Conservation (phyloP, 129 eudicot species). For the Lactuca saligna region DNA sequence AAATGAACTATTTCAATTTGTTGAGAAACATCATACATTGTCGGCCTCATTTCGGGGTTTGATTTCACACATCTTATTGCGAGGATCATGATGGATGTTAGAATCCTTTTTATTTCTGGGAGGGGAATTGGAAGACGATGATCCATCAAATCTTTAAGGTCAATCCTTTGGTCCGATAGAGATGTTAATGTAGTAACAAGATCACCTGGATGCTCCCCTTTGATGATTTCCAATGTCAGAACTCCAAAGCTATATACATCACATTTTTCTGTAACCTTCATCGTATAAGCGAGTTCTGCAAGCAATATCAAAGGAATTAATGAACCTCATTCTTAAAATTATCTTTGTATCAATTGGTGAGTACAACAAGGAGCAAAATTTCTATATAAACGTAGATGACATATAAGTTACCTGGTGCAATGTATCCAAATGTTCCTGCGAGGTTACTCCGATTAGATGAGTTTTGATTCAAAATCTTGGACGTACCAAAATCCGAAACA, state of each 20-base stretch:
- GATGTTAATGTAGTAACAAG: slow-evolving; percentile 41
- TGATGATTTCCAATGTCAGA: slow-evolving; percentile 58
- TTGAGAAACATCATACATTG: slow-evolving; percentile 72
- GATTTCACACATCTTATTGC: slow-evolving; percentile 55
- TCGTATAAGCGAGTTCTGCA: slow-evolving; percentile 26
- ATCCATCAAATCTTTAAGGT: slow-evolving; percentile 59
- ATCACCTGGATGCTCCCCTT: slow-evolving; percentile 84
- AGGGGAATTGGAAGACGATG: slow-evolving; percentile 54
- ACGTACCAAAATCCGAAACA: slow-evolving; percentile 39
- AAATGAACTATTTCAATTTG: neutral
- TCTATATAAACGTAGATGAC: no score
- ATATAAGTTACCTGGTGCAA: slow-evolving; percentile 35
- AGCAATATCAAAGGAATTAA: neutral
- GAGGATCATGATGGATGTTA: slow-evolving; percentile 41
- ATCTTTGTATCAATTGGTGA: neutral
- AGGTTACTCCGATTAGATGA: slow-evolving; percentile 33
- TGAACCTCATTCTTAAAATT: neutral
- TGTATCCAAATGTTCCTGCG: slow-evolving; percentile 40
- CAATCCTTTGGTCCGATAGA: slow-evolving; percentile 10
- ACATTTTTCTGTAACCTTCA: slow-evolving; percentile 35
- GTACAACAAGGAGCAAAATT: no score
- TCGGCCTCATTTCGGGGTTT: slow-evolving; percentile 55
- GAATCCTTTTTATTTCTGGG: slow-evolving; percentile 42
- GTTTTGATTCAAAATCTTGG: slow-evolving; percentile 23
- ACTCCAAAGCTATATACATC: slow-evolving; percentile 38